Percentiles rank a stretch among this genome's conserved stretches.
Evolutionary conservation across 371 early-diverging fungal genomes (phyloP).

Genomic region (Dentiscutata heterogama): DNA sequence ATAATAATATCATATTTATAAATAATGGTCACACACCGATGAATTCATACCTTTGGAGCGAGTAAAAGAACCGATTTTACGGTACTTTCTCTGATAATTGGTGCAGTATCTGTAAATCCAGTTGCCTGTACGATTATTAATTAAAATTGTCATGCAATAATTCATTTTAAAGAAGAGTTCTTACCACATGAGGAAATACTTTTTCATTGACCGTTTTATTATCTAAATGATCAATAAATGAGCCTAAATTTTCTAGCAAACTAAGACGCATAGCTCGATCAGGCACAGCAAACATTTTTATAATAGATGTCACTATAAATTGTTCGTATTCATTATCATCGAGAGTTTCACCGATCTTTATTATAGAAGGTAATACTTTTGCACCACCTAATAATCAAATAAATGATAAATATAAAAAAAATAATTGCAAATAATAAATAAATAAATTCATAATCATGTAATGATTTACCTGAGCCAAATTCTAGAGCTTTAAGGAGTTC

Average conservation of each 20-base stretch:
- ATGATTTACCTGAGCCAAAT: conserved; percentile 79
- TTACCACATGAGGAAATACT: conserved; percentile 88
- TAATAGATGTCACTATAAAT: conserved; percentile 76
- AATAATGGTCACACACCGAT: conserved; percentile 33
- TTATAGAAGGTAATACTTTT: conserved; percentile 83
- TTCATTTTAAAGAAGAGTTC: not conserved
- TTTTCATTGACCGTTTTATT: conserved; percentile 78
- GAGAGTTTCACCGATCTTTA: conserved; percentile 84
- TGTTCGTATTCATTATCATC: conserved; percentile 77
- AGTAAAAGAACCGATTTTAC: conserved; percentile 84
- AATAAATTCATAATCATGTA: not conserved
- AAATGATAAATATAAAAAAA: not conserved
- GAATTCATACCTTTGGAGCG: conserved; percentile 67
- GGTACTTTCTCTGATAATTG: conserved; percentile 93
- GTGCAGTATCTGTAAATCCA: conserved; percentile 90
- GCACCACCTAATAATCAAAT: conserved; percentile 68
- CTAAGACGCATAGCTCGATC: conserved; percentile 91
- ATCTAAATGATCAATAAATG: conserved; percentile 78
- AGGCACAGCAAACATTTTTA: conserved; percentile 88
- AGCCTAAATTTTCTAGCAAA: conserved; percentile 82
- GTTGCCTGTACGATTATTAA: conserved; percentile 63
- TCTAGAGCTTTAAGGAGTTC: conserved; percentile 92
- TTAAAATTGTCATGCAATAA: not conserved
- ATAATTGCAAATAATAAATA: conserved; percentile 13
- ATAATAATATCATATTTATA: not conserved